These are phyloP conservation scores for Linum trigynum DNA, from an alignment of 345 rosid genomes.

Conservation along the genomic window DNA sequence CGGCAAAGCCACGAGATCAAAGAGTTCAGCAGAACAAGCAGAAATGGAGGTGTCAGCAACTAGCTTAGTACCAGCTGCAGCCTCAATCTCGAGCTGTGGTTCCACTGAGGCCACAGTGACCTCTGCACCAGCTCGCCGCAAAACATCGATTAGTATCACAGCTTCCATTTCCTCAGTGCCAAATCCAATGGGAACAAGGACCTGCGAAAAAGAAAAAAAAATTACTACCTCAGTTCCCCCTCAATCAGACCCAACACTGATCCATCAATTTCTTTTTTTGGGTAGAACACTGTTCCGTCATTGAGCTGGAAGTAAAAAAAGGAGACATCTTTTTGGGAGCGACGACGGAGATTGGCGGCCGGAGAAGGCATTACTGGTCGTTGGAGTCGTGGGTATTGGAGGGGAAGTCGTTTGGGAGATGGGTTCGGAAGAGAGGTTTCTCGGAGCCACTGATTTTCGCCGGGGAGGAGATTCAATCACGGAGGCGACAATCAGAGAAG, in stretches of 20 bases:
- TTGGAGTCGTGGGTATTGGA: constrained; percentile 11
- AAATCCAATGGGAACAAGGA: constrained; percentile 73
- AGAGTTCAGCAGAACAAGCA: constrained; percentile 46
- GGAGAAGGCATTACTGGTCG: constrained; percentile 3
- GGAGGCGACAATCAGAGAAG: no score
- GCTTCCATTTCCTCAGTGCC: constrained; percentile 97
- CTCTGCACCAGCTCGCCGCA: constrained; percentile 86
- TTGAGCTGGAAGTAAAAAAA: not conserved
- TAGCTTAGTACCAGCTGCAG: constrained; percentile 57
- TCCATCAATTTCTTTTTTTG: not conserved
- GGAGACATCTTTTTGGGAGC: constrained; percentile 47
- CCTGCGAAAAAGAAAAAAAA: constrained; percentile 27
- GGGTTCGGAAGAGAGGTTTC: no score
- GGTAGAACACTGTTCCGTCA: not conserved
- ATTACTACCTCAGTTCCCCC: no score
- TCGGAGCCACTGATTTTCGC: no score
- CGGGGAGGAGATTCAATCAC: no score
- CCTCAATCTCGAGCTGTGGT: constrained; percentile 68
- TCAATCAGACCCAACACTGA: not conserved
- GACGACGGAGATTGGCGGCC: constrained; percentile 3
- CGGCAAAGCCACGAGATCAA: constrained; percentile 85
- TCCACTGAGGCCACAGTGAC: constrained; percentile 87
- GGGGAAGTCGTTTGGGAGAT: constrained; percentile 15
- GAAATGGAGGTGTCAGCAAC: constrained; percentile 73
- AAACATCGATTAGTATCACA: constrained; percentile 60